Conservation (phyloP, 2,329 filamentous ascomycete species). For the Sporothrix protearum region DNA sequence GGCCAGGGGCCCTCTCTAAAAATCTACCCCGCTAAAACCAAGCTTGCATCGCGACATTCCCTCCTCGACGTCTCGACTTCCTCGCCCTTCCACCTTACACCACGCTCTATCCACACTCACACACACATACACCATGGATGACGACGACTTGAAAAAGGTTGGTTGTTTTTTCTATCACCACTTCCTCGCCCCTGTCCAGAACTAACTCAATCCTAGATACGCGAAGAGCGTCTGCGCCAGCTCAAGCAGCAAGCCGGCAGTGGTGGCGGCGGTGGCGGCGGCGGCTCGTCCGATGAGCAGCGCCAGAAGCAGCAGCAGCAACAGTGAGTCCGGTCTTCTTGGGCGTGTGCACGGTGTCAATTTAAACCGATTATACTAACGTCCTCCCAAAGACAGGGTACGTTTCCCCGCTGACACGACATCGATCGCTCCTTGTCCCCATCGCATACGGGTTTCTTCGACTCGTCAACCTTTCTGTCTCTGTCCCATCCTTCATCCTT, state of each 20-base stretch:
- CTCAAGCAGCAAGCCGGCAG: constrained; percentile 68
- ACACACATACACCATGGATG: constrained; percentile 35
- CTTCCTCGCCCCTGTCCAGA: background rate
- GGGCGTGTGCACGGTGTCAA: background rate
- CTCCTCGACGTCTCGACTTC: background rate
- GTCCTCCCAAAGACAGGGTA: background rate
- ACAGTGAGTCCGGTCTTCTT: constrained; percentile 18
- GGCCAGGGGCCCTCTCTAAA: background rate
- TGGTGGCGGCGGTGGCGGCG: constrained; percentile 45
- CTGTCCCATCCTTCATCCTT: background rate
- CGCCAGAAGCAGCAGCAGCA: constrained; percentile 59
- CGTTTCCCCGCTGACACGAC: background rate
- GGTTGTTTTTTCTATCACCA: background rate
- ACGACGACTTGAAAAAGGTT: constrained; percentile 41
- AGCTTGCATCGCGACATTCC: constrained; percentile 7
- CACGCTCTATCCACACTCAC: background rate
- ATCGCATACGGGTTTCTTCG: background rate
- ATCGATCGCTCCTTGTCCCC: background rate
- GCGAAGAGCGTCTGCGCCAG: constrained; percentile 88
- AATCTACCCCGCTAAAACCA: constrained; percentile 13
- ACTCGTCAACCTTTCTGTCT: background rate
- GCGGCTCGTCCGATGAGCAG: constrained; percentile 40
- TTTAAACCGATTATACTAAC: background rate
- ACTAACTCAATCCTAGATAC: constrained; percentile 58
- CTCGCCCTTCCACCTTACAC: background rate